Base-by-base conservation (phyloP, 192 early-diverging fungal species). In the Coemansia sp. region DNA sequence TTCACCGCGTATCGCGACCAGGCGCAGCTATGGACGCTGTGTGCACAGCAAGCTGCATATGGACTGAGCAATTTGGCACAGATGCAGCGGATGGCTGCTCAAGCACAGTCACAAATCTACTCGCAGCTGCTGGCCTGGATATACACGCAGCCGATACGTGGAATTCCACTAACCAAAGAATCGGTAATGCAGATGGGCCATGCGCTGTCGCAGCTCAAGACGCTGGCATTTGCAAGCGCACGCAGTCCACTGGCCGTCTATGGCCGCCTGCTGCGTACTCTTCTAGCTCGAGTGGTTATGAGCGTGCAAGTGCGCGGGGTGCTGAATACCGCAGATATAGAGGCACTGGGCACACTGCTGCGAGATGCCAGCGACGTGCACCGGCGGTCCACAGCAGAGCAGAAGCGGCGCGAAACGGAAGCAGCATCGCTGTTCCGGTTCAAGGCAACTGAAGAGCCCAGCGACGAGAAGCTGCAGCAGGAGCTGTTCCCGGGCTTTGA, bases 401-500 rank as follows among this genome's bases (percentile, higher is more conserved):
- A 56, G 34, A 57, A 60, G 38, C 60, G 43, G 40, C 50, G 59
- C 14, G 67, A 69, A 9, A 56, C 58, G 0, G 73, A 76, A 56
- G 67, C 66, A 4, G 62, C 73, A 10, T 66, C 52, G 15, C 51
- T 69, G 46, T 76, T 76, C 67, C 50, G 45, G 47, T 42, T 37
- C 42, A 51, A 60, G 34, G 59, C 37, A 2, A 42, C 59, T 1
- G 56, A 40, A 23, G 67, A 93, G 46, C 86, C 86, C 46, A 75
- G 84, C 1, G 87, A 90, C 31, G 90, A 89, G 53, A 67, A 72
- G 37, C 84, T 92, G 44, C 70, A 92, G 28, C 71, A 71, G 32
- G 82, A 89, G 53, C 76, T 88, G 37, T 97, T 97, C 80, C 90
- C 92, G 1, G 90, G 91, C 54, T 94, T 85, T 68, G 85, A 81